A percentile compares a stretch with the other conserved stretches of the same genome.
Evolutionary conservation across 306 rosid species (phyloP).

Genomic region (Gleditsia sinensis): DNA sequence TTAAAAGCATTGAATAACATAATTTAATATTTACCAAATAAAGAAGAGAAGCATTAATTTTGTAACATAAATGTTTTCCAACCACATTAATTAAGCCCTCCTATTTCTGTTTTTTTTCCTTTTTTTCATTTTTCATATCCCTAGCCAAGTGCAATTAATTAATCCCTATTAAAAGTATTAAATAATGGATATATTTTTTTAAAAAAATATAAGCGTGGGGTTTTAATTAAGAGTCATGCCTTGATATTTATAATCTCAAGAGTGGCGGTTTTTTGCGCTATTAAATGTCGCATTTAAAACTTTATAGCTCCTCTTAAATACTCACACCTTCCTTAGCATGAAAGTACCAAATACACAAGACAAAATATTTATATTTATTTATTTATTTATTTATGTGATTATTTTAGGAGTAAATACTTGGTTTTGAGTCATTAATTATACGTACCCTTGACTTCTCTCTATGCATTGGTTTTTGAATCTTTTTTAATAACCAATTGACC

Average conservation of each 20-base stretch:
- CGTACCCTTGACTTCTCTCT: background rate
- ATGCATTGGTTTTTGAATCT: background rate
- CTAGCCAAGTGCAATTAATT: background rate
- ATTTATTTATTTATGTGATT: background rate
- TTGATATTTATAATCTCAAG: background rate
- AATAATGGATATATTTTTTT: background rate
- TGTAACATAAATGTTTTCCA: slow-evolving; percentile 27
- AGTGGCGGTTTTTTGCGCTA: slow-evolving; percentile 8
- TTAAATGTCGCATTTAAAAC: slow-evolving; percentile 25
- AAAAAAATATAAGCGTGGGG: background rate
- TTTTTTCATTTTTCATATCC: background rate
- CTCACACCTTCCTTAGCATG: slow-evolving; percentile 25
- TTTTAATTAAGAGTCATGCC: background rate
- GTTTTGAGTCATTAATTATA: background rate
- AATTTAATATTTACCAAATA: slow-evolving; percentile 33
- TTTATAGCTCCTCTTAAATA: slow-evolving; percentile 18
- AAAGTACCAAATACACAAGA: background rate
- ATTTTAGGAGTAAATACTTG: slow-evolving; percentile 1
- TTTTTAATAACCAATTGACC: background rate
- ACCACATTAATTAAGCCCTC: slow-evolving; percentile 17
- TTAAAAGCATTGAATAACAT: background rate
- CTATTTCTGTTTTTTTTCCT: background rate
- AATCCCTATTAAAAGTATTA: background rate
- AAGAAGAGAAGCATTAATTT: slow-evolving; percentile 25
- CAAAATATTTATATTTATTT: background rate